These are phyloP conservation scores for Domatiomyces catenatus DNA, from an alignment of 2,329 filamentous ascomycete genomes.

Conservation along the genomic window DNA sequence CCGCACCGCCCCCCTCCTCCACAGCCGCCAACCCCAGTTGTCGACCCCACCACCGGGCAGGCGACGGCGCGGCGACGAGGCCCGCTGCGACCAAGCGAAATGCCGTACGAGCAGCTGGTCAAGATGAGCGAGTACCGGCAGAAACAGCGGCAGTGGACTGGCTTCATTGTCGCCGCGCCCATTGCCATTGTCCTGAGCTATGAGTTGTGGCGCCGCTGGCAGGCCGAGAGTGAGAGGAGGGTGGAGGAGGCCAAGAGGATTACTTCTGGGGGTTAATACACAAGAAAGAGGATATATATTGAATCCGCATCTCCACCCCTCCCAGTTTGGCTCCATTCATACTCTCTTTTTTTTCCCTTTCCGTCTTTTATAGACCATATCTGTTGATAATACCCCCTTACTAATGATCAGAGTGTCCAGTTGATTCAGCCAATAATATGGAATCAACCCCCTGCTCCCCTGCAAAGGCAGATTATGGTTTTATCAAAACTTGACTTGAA, in stretches of 20 bases:
- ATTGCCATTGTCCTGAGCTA: slow-evolving; percentile 13
- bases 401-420: no score
- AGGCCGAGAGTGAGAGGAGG: slow-evolving; percentile 2
- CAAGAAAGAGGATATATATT: no score
- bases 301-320: no score
- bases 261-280: background rate
- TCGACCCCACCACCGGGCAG: background rate
- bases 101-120: slow-evolving; percentile 9
- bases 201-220: slow-evolving; percentile 12
- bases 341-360: no score
- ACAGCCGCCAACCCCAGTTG: background rate
- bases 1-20: background rate
- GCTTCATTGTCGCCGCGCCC: slow-evolving; percentile 12
- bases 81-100: slow-evolving; percentile 7
- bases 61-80: background rate
- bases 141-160: slow-evolving; percentile 7
- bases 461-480: no score
- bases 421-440: no score
- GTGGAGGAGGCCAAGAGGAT: background rate
- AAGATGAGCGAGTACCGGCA: slow-evolving; percentile 8
- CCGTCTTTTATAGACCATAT: no score
- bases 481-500: background rate
- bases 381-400: no score
- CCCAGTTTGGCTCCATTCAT: no score
- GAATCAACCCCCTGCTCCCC: no score